Conservation (phyloP, 2,329 filamentous ascomycete species). For the Colletotrichum incanum region DNA sequence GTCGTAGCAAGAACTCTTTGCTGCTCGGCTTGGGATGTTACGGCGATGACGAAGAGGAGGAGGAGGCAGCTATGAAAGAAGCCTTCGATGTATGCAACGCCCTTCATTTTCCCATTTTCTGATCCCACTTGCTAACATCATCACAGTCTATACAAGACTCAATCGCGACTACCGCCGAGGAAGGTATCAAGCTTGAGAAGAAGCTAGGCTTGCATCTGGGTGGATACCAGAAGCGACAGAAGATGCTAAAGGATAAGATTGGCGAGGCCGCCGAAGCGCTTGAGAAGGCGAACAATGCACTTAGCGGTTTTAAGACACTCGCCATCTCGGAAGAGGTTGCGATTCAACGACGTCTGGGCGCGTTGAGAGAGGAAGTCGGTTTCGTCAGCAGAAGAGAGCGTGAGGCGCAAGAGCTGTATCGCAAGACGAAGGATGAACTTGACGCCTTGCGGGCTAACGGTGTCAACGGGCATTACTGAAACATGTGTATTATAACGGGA, state of each 20-base stretch:
- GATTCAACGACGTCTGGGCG: conserved; percentile 79
- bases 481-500: conserved; percentile 20
- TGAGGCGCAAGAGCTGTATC: conserved; percentile 91
- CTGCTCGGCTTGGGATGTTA: conserved; percentile 88
- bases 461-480: conserved; percentile 45
- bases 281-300: conserved; percentile 79
- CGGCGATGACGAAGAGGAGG: conserved; percentile 80
- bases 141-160: conserved; percentile 78
- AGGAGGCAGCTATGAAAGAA: conserved; percentile 73
- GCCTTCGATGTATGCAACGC: conserved; percentile 78
- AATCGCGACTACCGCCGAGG: conserved; percentile 82
- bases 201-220: conserved; percentile 90
- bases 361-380: conserved; percentile 85
- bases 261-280: conserved; percentile 81
- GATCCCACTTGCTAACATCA: neutral
- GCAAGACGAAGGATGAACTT: conserved; percentile 83
- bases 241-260: conserved; percentile 85
- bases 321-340: conserved; percentile 86
- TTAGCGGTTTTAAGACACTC: conserved; percentile 82
- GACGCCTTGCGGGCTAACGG: conserved; percentile 66
- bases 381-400: conserved; percentile 87
- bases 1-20: conserved; percentile 68
- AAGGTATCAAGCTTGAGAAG: conserved; percentile 92
- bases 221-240: conserved; percentile 90
- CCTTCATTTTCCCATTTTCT: neutral